phyloP scores from a whole-genome alignment of 371 early-diverging fungal species.

The Zychaea mexicana region DNA sequence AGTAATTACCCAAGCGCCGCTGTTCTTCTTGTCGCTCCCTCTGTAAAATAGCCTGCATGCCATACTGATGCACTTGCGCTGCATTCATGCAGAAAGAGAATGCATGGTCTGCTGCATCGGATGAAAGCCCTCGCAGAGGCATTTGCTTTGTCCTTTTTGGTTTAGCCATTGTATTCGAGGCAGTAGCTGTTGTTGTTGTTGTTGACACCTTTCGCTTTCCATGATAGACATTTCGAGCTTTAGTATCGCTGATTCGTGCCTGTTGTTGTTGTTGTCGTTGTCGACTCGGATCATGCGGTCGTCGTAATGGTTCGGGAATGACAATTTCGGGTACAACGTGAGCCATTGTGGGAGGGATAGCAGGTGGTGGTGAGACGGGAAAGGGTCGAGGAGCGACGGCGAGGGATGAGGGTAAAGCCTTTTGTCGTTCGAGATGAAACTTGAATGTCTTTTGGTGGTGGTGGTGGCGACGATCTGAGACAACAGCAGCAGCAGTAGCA shows the following conservation, averaged over 20 bases:
- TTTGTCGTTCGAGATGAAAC: slow-evolving; percentile 8
- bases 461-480: not conserved
- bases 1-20: no score
- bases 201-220: not conserved
- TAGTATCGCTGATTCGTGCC: no score
- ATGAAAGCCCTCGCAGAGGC: slow-evolving; percentile 4
- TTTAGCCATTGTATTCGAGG: not conserved
- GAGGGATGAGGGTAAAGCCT: not conserved
- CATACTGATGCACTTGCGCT: not conserved
- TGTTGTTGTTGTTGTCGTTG: not conserved
- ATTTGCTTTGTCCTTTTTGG: not conserved
- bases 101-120: slow-evolving; percentile 1
- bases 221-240: no score
- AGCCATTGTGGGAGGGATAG: no score
- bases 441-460: not conserved
- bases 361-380: no score
- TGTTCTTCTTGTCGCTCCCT: not conserved
- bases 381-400: no score
- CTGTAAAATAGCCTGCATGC: not conserved
- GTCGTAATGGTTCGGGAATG: no score
- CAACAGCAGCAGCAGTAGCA: not conserved
- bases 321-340: no score
- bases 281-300: no score
- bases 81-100: not conserved
- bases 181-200: not conserved